Percentiles rank a stretch among this genome's conserved stretches.
Evolutionary conservation across 2,329 filamentous ascomycete genomes (phyloP).

Genomic region (Exophiala sideris): DNA sequence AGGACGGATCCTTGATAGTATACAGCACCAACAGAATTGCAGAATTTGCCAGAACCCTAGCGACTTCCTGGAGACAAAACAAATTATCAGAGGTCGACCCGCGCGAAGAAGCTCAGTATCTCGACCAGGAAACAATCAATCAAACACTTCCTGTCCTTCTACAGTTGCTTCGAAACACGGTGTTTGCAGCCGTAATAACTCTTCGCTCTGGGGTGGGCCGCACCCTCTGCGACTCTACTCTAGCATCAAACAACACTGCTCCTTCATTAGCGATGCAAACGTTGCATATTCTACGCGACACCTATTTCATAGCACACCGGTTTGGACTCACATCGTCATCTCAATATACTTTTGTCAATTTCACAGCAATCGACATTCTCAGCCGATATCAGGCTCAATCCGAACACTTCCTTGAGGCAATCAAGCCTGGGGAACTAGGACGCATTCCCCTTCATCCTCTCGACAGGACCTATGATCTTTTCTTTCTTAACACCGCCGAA

Average conservation of each 20-base stretch:
- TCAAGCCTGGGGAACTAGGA: constrained; percentile 54
- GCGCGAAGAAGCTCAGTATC: constrained; percentile 59
- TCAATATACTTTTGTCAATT: constrained; percentile 78
- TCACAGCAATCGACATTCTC: constrained; percentile 78
- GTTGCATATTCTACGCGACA: constrained; percentile 69
- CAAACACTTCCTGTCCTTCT: constrained; percentile 69
- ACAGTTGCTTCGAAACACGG: constrained; percentile 68
- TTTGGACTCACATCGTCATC: constrained; percentile 72
- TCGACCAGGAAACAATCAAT: constrained; percentile 64
- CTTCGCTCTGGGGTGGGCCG: constrained; percentile 72
- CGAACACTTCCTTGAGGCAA: constrained; percentile 64
- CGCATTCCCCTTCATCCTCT: constrained; percentile 62
- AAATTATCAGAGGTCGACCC: constrained; percentile 70
- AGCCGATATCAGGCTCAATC: constrained; percentile 65
- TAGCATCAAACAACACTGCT: constrained; percentile 57
- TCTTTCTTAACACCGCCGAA: constrained; percentile 82
- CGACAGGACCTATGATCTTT: constrained; percentile 73
- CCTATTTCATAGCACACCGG: constrained; percentile 77
- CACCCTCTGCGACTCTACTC: constrained; percentile 53
- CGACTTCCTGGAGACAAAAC: constrained; percentile 70
- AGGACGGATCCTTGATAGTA: constrained; percentile 42
- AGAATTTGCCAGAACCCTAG: constrained; percentile 63
- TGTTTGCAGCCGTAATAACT: constrained; percentile 72
- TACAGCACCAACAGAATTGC: constrained; percentile 59
- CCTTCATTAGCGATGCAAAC: constrained; percentile 67